Conservation (phyloP, 169 alveolate species). For the Theileria orientalis region DNA sequence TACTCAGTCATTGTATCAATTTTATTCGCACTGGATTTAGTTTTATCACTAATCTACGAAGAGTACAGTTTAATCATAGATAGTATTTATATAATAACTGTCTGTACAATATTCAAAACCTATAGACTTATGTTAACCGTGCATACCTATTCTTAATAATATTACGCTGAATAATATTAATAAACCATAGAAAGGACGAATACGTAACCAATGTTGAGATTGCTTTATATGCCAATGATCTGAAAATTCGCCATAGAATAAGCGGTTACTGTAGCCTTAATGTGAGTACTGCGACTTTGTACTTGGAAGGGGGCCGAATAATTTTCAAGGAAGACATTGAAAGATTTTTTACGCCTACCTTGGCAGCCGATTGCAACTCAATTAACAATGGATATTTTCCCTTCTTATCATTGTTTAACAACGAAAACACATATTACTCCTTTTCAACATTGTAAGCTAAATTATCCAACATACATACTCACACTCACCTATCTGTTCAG, state of each 20-base stretch:
- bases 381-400: slow-evolving; percentile 20
- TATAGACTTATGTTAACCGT: background rate
- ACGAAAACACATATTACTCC: background rate
- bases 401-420: slow-evolving; percentile 18
- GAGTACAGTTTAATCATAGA: background rate
- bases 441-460: slow-evolving; percentile 7
- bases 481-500: background rate
- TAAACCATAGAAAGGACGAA: background rate
- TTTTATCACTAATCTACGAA: background rate
- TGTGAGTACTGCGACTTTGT: background rate
- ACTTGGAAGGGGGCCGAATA: slow-evolving; percentile 20
- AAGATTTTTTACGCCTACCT: slow-evolving; percentile 5
- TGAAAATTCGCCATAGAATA: slow-evolving; percentile 21
- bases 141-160: background rate
- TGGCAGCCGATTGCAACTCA: slow-evolving; percentile 35
- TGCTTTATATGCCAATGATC: slow-evolving; percentile 26
- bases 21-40: background rate
- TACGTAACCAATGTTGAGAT: slow-evolving; percentile 20
- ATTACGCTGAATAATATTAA: background rate
- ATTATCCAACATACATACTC: background rate
- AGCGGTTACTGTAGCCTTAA: slow-evolving; percentile 18
- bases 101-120: too few relatives aligned
- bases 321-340: background rate
- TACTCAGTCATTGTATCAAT: background rate
- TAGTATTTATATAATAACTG: too few relatives aligned